Percentiles rank a stretch among this genome's conserved stretches.
phyloP scores from a whole-genome alignment of 306 rosid species.

The Argentina anserina region DNA sequence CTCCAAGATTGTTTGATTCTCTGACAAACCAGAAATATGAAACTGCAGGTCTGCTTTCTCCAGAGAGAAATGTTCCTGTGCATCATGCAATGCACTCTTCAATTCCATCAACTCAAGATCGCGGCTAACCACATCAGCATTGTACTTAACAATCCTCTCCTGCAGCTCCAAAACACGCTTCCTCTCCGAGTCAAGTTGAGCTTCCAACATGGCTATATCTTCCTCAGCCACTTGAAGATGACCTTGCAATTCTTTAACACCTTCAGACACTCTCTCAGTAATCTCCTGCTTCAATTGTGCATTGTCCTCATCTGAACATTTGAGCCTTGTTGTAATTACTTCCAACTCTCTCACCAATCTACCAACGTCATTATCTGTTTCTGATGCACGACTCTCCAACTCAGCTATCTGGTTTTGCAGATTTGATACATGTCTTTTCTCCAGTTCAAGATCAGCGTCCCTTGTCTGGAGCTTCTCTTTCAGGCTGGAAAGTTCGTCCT shows the following conservation, averaged over 20 bases:
- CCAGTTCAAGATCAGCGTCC: conserved; percentile 44
- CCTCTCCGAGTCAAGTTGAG: conserved; percentile 34
- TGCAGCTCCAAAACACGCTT: conserved; percentile 33
- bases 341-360: conserved; percentile 44
- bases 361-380: conserved; percentile 33
- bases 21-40: conserved; percentile 39
- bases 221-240: conserved; percentile 38
- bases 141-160: conserved; percentile 31
- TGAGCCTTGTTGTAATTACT: conserved; percentile 32
- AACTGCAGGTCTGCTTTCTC: conserved; percentile 41
- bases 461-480: conserved; percentile 36
- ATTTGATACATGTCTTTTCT: conserved; percentile 40
- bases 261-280: conserved; percentile 16
- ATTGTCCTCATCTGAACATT: conserved; percentile 42
- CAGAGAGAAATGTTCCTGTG: conserved; percentile 25
- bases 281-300: conserved; percentile 39
- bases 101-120: conserved; percentile 43
- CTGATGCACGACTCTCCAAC: conserved; percentile 41
- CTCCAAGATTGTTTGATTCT: conserved; percentile 22
- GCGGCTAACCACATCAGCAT: conserved; percentile 26
- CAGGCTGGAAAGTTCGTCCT: conserved; percentile 33
- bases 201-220: conserved; percentile 26
- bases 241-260: conserved; percentile 33
- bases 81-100: conserved; percentile 37
- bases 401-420: conserved; percentile 36